These are phyloP conservation scores for Eutrema heterophyllum DNA, from an alignment of 345 rosid genomes.

Conservation along the genomic window DNA sequence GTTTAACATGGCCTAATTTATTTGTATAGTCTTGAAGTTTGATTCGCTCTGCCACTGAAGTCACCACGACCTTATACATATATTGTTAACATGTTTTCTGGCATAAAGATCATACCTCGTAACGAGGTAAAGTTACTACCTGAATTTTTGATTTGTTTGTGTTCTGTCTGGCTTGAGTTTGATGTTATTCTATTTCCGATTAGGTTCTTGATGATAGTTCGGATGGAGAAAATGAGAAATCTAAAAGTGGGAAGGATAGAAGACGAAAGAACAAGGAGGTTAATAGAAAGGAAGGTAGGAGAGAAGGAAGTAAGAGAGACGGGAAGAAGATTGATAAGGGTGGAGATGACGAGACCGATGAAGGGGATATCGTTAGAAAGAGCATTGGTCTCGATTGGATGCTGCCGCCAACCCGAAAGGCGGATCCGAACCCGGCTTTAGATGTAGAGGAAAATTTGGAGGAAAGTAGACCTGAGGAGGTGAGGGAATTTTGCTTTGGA, in stretches of 20 bases:
- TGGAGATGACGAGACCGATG: constrained; percentile 57
- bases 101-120: constrained; percentile 71
- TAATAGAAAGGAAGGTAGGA: constrained; percentile 55
- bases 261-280: constrained; percentile 32
- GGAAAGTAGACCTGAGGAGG: constrained; percentile 53
- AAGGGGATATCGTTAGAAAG: constrained; percentile 51
- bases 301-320: constrained; percentile 39
- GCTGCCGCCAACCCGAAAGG: constrained; percentile 57
- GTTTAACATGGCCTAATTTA: not conserved
- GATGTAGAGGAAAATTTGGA: constrained; percentile 35
- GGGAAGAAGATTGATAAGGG: constrained; percentile 36
- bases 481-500: constrained; percentile 10
- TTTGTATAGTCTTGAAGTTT: not conserved
- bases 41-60: not conserved
- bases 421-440: constrained; percentile 31
- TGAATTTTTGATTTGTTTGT: not conserved
- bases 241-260: constrained; percentile 38
- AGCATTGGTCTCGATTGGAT: constrained; percentile 86
- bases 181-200: not conserved
- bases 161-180: not conserved
- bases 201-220: constrained; percentile 39
- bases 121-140: constrained; percentile 39
- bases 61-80: not conserved
- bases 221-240: constrained; percentile 32
- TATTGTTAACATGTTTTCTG: constrained; percentile 50